A percentile compares a stretch with the other conserved stretches of the same genome.
Evolutionary conservation across 1,284 basidiomycete genomes (phyloP).

Genomic region (Pterula multifida): DNA sequence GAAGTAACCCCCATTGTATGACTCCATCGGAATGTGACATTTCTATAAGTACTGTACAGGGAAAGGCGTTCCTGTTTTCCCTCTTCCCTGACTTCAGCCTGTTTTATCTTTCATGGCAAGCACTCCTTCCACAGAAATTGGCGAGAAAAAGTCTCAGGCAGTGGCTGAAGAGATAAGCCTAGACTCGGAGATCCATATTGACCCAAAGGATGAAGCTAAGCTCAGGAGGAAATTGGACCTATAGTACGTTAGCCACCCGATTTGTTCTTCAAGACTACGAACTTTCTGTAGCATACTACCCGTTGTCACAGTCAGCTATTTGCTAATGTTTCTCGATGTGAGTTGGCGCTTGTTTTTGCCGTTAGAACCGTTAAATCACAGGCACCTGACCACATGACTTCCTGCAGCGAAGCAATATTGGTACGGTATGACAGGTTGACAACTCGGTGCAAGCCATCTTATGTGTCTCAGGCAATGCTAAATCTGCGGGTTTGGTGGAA

Average conservation of each 20-base stretch:
- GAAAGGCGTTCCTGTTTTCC: too few relatives aligned
- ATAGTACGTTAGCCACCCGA: not conserved
- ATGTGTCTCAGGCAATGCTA: not conserved
- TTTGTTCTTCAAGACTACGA: not conserved
- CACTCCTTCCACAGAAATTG: too few relatives aligned
- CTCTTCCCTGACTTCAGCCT: too few relatives aligned
- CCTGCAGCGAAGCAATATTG: not conserved
- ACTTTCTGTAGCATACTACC: not conserved
- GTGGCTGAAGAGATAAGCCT: too few relatives aligned
- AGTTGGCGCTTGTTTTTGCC: not conserved
- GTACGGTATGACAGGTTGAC: too few relatives aligned
- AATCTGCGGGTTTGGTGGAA: not conserved
- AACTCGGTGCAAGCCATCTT: too few relatives aligned
- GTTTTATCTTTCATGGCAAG: too few relatives aligned
- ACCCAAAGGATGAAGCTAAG: not conserved
- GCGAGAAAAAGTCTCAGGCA: too few relatives aligned
- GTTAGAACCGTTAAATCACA: too few relatives aligned
- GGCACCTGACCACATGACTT: not conserved
- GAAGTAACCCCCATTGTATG: too few relatives aligned
- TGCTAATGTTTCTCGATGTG: slow-evolving; percentile 1
- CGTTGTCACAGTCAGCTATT: not conserved
- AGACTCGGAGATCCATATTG: not conserved
- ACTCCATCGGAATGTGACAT: too few relatives aligned
- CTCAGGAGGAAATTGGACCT: slow-evolving; percentile 1
- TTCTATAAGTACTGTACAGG: too few relatives aligned